phyloP scores from a whole-genome alignment of 495 filamentous ascomycete species.

The Amphirosellinia nigrospora region DNA sequence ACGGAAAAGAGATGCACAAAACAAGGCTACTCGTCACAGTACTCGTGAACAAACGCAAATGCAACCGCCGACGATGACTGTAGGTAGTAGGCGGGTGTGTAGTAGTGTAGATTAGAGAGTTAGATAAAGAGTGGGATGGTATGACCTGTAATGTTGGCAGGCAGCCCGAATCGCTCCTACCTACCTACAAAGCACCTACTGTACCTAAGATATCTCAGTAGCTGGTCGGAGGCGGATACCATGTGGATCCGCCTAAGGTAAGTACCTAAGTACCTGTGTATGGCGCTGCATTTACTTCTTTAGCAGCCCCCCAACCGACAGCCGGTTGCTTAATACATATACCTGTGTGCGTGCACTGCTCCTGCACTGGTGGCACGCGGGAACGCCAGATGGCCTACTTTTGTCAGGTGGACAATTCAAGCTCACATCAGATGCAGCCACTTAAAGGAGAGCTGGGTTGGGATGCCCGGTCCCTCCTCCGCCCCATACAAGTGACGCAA shows the following conservation, averaged over 20 bases:
- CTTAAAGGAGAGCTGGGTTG: slow-evolving; percentile 14
- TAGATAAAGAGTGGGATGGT: neutral
- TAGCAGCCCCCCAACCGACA: neutral
- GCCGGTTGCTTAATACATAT: too few relatives aligned
- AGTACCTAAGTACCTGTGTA: too few relatives aligned
- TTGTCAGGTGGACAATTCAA: slow-evolving; percentile 13
- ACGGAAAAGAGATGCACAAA: neutral
- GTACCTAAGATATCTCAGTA: neutral
- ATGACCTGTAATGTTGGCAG: slow-evolving; percentile 6
- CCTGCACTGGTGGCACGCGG: slow-evolving; percentile 4
- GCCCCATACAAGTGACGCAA: slow-evolving; percentile 22
- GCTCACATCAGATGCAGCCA: slow-evolving; percentile 14
- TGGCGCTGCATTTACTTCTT: too few relatives aligned
- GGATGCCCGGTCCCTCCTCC: neutral
- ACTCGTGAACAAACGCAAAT: neutral
- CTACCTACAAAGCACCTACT: too few relatives aligned
- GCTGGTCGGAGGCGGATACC: too few relatives aligned
- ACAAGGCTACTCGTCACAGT: slow-evolving; percentile 1
- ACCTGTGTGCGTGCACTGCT: too few relatives aligned
- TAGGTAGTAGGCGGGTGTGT: too few relatives aligned
- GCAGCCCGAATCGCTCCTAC: neutral
- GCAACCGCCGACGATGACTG: slow-evolving; percentile 14
- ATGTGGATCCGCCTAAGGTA: too few relatives aligned
- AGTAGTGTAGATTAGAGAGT: neutral
- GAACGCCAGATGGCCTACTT: neutral